Conservation (phyloP, 805 yeast species). For the Candida wancherniae region DNA sequence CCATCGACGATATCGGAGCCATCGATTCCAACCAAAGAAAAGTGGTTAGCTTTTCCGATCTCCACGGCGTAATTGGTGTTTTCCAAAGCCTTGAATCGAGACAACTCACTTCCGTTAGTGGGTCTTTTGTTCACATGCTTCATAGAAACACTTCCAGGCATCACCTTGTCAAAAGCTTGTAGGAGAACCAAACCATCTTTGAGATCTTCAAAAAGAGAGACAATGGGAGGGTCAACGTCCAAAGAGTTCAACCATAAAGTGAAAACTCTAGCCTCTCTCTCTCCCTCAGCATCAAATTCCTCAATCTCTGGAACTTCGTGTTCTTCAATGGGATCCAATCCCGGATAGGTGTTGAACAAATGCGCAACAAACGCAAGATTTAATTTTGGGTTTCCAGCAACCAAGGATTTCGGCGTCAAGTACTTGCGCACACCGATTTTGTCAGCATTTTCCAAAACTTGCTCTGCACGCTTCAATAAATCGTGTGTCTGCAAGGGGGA, state of each 20-base stretch:
- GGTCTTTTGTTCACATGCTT: slow-evolving; percentile 83
- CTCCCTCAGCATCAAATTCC: slow-evolving; percentile 98
- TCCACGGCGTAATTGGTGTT: slow-evolving; percentile 98
- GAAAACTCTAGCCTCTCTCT: slow-evolving; percentile 97
- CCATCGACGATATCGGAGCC: slow-evolving; percentile 98
- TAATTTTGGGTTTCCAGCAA: slow-evolving; percentile 93
- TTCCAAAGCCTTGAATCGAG: slow-evolving; percentile 92
- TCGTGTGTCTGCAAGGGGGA: slow-evolving; percentile 78
- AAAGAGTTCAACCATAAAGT: slow-evolving; percentile 95
- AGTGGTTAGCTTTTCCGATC: slow-evolving; percentile 85
- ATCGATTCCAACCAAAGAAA: slow-evolving; percentile 95
- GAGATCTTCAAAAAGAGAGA: slow-evolving; percentile 85
- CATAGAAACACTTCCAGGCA: slow-evolving; percentile 84
- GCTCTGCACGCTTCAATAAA: slow-evolving; percentile 77
- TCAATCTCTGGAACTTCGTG: slow-evolving; percentile 89
- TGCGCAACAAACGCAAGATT: slow-evolving; percentile 97
- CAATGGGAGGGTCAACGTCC: slow-evolving; percentile 94
- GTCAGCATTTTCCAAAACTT: slow-evolving; percentile 81
- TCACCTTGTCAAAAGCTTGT: slow-evolving; percentile 92
- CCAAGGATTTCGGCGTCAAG: slow-evolving; percentile 87
- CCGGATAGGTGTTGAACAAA: slow-evolving; percentile 93
- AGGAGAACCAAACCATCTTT: slow-evolving; percentile 86
- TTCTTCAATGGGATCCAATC: slow-evolving; percentile 92
- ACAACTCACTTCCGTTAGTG: slow-evolving; percentile 64
- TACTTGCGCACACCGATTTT: slow-evolving; percentile 89